Evolutionary conservation across 2,329 filamentous ascomycete species (phyloP).

Genomic region (Paraconiothyrium brasiliense): DNA sequence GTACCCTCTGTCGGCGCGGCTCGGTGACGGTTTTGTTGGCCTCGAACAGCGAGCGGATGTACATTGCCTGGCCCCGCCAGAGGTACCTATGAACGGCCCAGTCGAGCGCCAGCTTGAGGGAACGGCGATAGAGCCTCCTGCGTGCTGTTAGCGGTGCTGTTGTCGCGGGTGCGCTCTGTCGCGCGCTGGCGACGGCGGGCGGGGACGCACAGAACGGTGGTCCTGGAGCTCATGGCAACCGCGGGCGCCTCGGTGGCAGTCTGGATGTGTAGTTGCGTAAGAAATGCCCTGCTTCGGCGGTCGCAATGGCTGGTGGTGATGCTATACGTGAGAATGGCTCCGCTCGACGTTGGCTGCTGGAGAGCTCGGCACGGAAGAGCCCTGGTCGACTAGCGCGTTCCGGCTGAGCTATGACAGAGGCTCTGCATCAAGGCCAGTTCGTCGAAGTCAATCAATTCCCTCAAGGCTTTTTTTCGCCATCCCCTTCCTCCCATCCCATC

Average conservation of each 20-base stretch:
- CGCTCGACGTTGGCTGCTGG: constrained; percentile 32
- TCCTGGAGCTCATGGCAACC: constrained; percentile 53
- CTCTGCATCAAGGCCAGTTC: constrained; percentile 23
- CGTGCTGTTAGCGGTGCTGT: constrained; percentile 39
- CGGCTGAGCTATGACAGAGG: constrained; percentile 38
- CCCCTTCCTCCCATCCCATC: constrained; percentile 12
- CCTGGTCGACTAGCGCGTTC: constrained; percentile 19
- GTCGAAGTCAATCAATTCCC: constrained; percentile 38
- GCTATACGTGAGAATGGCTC: constrained; percentile 29
- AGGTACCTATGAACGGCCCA: constrained; percentile 93
- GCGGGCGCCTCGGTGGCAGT: constrained; percentile 23
- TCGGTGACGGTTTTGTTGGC: constrained; percentile 87
- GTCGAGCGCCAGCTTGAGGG: constrained; percentile 90
- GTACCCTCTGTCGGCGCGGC: constrained; percentile 84
- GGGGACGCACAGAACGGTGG: constrained; percentile 46
- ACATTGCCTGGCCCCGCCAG: constrained; percentile 95
- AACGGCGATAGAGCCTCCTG: constrained; percentile 85
- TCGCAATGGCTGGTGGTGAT: constrained; percentile 41
- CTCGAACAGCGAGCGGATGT: constrained; percentile 95
- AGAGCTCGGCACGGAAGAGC: constrained; percentile 37
- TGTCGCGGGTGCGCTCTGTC: constrained; percentile 21
- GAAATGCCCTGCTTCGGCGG: constrained; percentile 23
- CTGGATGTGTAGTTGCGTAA: constrained; percentile 23
- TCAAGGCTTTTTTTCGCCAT: constrained; percentile 24
- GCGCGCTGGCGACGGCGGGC: constrained; percentile 23